Conservation (phyloP, 768 basidiomycete species). For the Leccinellum albellum region DNA sequence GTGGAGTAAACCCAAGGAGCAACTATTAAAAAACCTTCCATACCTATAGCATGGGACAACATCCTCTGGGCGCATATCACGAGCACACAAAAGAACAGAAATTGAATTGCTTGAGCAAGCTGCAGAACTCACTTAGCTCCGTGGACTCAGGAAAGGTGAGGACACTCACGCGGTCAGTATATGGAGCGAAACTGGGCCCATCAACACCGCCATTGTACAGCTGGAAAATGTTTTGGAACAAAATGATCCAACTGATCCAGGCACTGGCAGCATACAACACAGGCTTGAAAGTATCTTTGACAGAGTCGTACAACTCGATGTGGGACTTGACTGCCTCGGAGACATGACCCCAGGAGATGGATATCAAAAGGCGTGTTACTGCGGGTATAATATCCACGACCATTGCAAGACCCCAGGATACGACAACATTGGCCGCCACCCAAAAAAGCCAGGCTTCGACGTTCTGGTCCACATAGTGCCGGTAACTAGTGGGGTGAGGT, state of each 20-base stretch:
- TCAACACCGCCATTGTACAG: conserved; percentile 44
- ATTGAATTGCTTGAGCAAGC: conserved; percentile 63
- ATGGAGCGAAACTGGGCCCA: conserved; percentile 49
- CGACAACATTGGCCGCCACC: conserved; percentile 71
- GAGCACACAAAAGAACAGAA: conserved; percentile 72
- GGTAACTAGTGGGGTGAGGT: conserved; percentile 50
- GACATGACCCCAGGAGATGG: conserved; percentile 69
- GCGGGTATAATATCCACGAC: conserved; percentile 66
- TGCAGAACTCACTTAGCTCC: conserved; percentile 20
- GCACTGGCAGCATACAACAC: conserved; percentile 66
- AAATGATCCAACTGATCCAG: conserved; percentile 74
- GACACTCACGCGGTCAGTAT: conserved; percentile 53
- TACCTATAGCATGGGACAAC: conserved; percentile 63
- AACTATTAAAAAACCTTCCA: background rate
- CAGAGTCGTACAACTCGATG: conserved; percentile 65
- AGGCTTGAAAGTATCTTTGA: conserved; percentile 69
- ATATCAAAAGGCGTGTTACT: conserved; percentile 48
- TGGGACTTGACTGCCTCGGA: conserved; percentile 63
- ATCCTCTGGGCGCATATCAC: conserved; percentile 62
- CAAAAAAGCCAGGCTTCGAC: conserved; percentile 79
- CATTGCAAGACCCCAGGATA: conserved; percentile 78
- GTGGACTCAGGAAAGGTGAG: background rate
- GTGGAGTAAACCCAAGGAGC: background rate
- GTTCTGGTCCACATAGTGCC: conserved; percentile 61
- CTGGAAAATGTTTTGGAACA: conserved; percentile 63